These are phyloP conservation scores for Candida pseudoviswanathii DNA, from an alignment of 1,139 yeast genomes.

Conservation along the genomic window DNA sequence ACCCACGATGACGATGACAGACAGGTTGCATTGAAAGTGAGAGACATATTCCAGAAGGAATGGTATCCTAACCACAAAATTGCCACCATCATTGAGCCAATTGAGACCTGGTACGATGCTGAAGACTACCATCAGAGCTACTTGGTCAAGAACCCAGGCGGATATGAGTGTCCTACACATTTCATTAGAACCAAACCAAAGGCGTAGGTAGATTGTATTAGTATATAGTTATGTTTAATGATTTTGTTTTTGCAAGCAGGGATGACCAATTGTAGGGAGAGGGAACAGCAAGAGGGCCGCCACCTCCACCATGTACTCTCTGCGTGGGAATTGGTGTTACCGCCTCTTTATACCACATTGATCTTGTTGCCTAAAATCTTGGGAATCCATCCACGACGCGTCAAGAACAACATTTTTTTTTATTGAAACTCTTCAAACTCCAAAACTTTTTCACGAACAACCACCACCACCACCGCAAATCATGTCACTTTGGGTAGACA, in stretches of 20 bases:
- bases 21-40: constrained; percentile 29
- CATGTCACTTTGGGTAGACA: constrained; percentile 97
- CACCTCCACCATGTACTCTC: too few relatives aligned
- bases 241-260: not conserved
- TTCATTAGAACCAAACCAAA: constrained; percentile 54
- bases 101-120: constrained; percentile 80
- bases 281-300: not conserved
- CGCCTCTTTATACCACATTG: not conserved
- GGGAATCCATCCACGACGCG: constrained; percentile 6
- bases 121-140: constrained; percentile 92
- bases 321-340: too few relatives aligned
- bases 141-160: constrained; percentile 74
- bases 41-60: constrained; percentile 34
- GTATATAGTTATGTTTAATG: not conserved
- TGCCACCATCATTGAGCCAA: constrained; percentile 70
- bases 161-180: constrained; percentile 90
- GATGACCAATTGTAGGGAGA: not conserved
- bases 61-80: constrained; percentile 48
- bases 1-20: constrained; percentile 52
- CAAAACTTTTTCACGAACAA: not conserved
- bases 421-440: not conserved
- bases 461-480: not conserved
- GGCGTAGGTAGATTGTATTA: not conserved
- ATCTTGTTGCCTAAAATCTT: not conserved
- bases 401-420: not conserved